Conservation (phyloP, 768 basidiomycete genomes). For the Symmetrospora coprosmae region DNA sequence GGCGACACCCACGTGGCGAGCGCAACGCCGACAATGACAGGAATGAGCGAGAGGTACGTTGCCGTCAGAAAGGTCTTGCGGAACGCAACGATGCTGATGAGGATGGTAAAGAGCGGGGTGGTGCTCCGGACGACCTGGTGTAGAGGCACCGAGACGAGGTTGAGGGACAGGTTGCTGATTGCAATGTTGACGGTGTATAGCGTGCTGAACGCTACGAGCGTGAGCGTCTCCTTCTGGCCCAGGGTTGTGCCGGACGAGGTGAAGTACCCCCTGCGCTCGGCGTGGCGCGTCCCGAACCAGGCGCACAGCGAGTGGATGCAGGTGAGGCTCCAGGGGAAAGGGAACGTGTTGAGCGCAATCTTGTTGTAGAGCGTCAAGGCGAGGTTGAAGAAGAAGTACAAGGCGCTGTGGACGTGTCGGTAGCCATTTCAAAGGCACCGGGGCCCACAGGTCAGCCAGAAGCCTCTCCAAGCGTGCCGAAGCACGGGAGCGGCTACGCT, state of each 20-base stretch:
- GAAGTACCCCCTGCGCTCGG: constrained; percentile 56
- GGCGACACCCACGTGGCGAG: constrained; percentile 50
- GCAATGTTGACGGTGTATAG: constrained; percentile 89
- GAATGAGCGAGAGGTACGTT: constrained; percentile 60
- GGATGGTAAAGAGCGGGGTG: constrained; percentile 80
- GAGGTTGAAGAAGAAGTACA: constrained; percentile 86
- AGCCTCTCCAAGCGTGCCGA: not conserved
- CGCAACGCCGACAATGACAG: constrained; percentile 76
- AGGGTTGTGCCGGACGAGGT: constrained; percentile 51
- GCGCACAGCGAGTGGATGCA: constrained; percentile 81
- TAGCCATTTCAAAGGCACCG: not conserved
- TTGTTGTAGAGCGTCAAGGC: constrained; percentile 92
- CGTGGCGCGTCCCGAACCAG: constrained; percentile 55
- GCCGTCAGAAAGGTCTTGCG: constrained; percentile 50
- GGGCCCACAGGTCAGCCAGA: not conserved
- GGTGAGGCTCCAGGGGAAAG: constrained; percentile 89
- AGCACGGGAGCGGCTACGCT: not conserved
- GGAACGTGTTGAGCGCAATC: constrained; percentile 73
- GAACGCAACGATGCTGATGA: constrained; percentile 56
- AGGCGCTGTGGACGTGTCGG: constrained; percentile 26
- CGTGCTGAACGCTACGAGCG: constrained; percentile 68
- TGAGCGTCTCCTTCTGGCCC: constrained; percentile 55
- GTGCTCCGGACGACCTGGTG: constrained; percentile 91
- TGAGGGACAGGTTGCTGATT: constrained; percentile 63
- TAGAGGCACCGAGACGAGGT: constrained; percentile 45